Percentiles rank a stretch among this genome's conserved stretches.
Conservation (phyloP, 768 basidiomycete genomes). For the Kwoniella sp. region DNA sequence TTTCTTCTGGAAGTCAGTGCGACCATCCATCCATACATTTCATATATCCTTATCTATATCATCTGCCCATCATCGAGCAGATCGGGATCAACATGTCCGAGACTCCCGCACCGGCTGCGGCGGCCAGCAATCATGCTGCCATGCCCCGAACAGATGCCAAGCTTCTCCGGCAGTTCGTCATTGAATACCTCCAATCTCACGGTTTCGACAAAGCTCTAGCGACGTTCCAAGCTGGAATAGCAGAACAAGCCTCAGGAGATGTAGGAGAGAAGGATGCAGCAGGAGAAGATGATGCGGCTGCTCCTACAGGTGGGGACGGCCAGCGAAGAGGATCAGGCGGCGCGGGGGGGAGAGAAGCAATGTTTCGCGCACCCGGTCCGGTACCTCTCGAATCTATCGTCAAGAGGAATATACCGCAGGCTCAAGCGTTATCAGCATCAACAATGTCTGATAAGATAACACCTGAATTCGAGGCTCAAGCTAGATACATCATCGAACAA, state of each 20-base stretch:
- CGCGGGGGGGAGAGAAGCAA: constrained; percentile 34
- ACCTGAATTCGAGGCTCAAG: constrained; percentile 54
- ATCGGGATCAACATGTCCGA: constrained; percentile 28
- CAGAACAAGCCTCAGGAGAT: constrained; percentile 15
- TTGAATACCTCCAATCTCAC: constrained; percentile 51
- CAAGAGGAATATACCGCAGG: constrained; percentile 55
- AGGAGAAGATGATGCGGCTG: constrained; percentile 29
- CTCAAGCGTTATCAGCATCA: constrained; percentile 47
- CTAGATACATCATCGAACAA: constrained; percentile 51
- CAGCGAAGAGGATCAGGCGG: constrained; percentile 11
- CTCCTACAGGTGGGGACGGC: constrained; percentile 10
- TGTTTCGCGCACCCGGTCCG: constrained; percentile 43
- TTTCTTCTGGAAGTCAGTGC: too few species aligned
- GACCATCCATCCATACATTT: too few species aligned
- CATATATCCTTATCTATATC: too few species aligned
- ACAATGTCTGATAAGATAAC: constrained; percentile 47
- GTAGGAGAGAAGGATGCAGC: constrained; percentile 19
- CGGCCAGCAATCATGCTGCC: constrained; percentile 32
- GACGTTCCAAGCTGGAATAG: constrained; percentile 30
- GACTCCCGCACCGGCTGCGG: constrained; percentile 27
- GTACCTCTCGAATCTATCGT: constrained; percentile 45
- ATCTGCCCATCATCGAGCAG: background rate
- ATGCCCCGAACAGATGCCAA: constrained; percentile 33
- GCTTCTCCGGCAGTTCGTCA: constrained; percentile 44
- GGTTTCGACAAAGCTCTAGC: constrained; percentile 46